These are phyloP conservation scores for Phyllosticta capitalensis DNA, from an alignment of 2,329 filamentous ascomycete genomes.

Conservation along the genomic window DNA sequence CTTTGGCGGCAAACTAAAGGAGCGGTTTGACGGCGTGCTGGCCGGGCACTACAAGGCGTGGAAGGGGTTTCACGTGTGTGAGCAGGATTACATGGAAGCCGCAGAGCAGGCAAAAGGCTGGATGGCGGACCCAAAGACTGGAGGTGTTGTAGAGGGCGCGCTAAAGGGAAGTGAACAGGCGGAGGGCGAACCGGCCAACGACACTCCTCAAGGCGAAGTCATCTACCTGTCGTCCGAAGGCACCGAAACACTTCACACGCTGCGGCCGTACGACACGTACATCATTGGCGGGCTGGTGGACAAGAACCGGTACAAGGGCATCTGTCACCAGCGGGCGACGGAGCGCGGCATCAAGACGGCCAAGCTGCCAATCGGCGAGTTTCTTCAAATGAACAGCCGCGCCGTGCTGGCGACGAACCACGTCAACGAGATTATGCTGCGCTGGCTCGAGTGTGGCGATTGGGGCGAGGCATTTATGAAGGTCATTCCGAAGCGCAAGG, in stretches of 20 bases:
- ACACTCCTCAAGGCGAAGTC: slow-evolving; percentile 43
- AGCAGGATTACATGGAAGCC: slow-evolving; percentile 64
- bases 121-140: slow-evolving; percentile 51
- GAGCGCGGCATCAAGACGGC: slow-evolving; percentile 74
- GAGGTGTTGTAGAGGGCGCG: slow-evolving; percentile 51
- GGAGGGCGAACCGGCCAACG: neutral
- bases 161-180: slow-evolving; percentile 33
- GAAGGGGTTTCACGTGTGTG: slow-evolving; percentile 66
- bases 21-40: slow-evolving; percentile 71
- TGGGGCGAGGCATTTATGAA: slow-evolving; percentile 85
- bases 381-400: slow-evolving; percentile 80
- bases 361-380: slow-evolving; percentile 89
- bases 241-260: slow-evolving; percentile 67
- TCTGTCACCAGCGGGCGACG: slow-evolving; percentile 77
- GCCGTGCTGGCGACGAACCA: slow-evolving; percentile 89
- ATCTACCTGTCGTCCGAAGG: slow-evolving; percentile 91
- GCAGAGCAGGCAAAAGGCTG: slow-evolving; percentile 54
- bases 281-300: slow-evolving; percentile 92
- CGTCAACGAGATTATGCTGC: slow-evolving; percentile 91
- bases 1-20: slow-evolving; percentile 63
- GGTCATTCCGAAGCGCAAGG: slow-evolving; percentile 86
- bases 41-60: slow-evolving; percentile 63
- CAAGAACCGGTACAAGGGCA: slow-evolving; percentile 88
- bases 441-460: slow-evolving; percentile 81
- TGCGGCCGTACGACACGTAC: slow-evolving; percentile 84